phyloP scores from a whole-genome alignment of 306 rosid species.

The Myrica gale region DNA sequence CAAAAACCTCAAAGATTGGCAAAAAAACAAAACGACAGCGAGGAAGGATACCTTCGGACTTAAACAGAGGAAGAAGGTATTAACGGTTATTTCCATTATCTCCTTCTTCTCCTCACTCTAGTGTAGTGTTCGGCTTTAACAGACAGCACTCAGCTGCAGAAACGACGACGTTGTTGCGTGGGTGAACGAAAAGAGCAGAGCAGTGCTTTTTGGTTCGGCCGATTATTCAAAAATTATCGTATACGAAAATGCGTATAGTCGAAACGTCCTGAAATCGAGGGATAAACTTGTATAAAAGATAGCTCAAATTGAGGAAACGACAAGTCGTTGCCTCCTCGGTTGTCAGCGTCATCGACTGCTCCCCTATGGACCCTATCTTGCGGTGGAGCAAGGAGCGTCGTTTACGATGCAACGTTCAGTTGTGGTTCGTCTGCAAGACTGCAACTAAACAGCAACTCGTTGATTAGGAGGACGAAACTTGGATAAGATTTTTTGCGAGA shows the following conservation, averaged over 20 bases:
- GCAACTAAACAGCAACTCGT: neutral
- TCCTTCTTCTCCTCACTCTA: neutral
- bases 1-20: neutral
- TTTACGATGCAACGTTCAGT: neutral
- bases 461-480: neutral
- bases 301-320: no score
- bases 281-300: no score
- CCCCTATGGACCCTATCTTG: no score
- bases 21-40: neutral
- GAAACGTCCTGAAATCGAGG: no score
- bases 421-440: neutral
- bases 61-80: conserved; percentile 32
- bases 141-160: no score
- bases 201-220: no score
- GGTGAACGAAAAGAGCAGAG: neutral
- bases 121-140: neutral
- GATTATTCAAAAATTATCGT: no score
- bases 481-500: conserved; percentile 1
- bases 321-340: no score
- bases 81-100: conserved; percentile 46
- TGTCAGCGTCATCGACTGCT: no score
- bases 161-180: neutral
- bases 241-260: no score
- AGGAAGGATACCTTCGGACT: conserved; percentile 42
- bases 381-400: no score